These are phyloP conservation scores for Corynascus novoguineensis DNA, from an alignment of 495 filamentous ascomycete species.

Conservation along the genomic window DNA sequence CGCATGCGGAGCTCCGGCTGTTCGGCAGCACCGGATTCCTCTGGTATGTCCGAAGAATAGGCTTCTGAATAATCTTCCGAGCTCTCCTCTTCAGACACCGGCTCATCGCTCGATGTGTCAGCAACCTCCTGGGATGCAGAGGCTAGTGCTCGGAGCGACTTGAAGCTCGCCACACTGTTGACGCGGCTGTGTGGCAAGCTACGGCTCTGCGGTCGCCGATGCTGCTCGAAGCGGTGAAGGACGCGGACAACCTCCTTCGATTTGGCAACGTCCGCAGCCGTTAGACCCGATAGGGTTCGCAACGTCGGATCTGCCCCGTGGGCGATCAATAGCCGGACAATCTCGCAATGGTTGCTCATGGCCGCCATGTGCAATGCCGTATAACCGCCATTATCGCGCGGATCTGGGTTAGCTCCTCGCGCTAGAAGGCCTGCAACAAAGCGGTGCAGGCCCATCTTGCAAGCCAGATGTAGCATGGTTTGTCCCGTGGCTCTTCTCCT, in stretches of 20 bases:
- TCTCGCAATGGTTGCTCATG: conserved; percentile 68
- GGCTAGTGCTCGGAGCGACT: conserved; percentile 47
- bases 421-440: conserved; percentile 77
- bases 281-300: conserved; percentile 65
- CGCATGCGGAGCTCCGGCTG: conserved; percentile 35
- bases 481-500: conserved; percentile 56
- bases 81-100: conserved; percentile 36
- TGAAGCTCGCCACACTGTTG: conserved; percentile 61
- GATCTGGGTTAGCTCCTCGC: conserved; percentile 70
- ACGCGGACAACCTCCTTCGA: conserved; percentile 53
- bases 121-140: conserved; percentile 30
- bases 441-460: conserved; percentile 65
- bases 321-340: conserved; percentile 67
- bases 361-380: conserved; percentile 80
- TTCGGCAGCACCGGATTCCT: conserved; percentile 35
- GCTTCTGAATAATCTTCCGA: conserved; percentile 42
- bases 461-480: conserved; percentile 77
- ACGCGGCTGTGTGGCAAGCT: conserved; percentile 49
- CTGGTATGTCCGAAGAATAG: conserved; percentile 31
- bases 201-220: conserved; percentile 51
- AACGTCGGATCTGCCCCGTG: conserved; percentile 66
- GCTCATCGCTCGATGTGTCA: conserved; percentile 31
- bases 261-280: conserved; percentile 64
- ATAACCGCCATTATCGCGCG: conserved; percentile 73
- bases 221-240: conserved; percentile 50